phyloP scores from a whole-genome alignment of 352 stramenopile genomes.

The Phytopythium sindhum region DNA sequence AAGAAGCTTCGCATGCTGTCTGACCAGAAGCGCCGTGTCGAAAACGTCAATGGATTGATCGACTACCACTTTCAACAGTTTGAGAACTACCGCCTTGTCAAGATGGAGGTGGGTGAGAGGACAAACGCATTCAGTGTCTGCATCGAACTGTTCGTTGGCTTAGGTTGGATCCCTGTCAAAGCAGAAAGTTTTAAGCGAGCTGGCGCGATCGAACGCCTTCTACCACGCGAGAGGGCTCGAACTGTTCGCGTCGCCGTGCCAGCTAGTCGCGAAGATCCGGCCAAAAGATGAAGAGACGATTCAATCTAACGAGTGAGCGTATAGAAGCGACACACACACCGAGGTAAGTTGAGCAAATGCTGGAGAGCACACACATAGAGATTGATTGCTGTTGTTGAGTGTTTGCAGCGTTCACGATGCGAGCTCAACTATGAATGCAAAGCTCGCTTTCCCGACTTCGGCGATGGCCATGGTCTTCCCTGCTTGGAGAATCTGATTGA shows the following conservation, averaged over 20 bases:
- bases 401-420: not conserved
- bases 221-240: slow-evolving; percentile 80
- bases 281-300: slow-evolving; percentile 4
- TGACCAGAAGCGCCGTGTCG: slow-evolving; percentile 78
- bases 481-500: slow-evolving; percentile 28
- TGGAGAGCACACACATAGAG: not conserved
- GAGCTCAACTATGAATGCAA: slow-evolving; percentile 15
- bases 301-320: not conserved
- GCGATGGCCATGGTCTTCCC: slow-evolving; percentile 20
- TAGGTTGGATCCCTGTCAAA: not conserved
- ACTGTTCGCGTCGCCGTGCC: slow-evolving; percentile 53
- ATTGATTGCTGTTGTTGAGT: not conserved
- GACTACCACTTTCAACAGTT: slow-evolving; percentile 75
- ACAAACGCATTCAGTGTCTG: not conserved
- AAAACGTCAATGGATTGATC: slow-evolving; percentile 77
- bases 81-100: slow-evolving; percentile 62
- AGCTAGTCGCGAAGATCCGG: slow-evolving; percentile 38
- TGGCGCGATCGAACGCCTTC: slow-evolving; percentile 69
- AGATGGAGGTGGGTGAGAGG: slow-evolving; percentile 60
- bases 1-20: slow-evolving; percentile 80
- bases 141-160: not conserved
- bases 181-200: slow-evolving; percentile 71
- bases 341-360: not conserved
- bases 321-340: not conserved
- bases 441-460: slow-evolving; percentile 14